These are phyloP conservation scores for Russula brevipes DNA, from an alignment of 768 basidiomycete species.

Conservation along the genomic window DNA sequence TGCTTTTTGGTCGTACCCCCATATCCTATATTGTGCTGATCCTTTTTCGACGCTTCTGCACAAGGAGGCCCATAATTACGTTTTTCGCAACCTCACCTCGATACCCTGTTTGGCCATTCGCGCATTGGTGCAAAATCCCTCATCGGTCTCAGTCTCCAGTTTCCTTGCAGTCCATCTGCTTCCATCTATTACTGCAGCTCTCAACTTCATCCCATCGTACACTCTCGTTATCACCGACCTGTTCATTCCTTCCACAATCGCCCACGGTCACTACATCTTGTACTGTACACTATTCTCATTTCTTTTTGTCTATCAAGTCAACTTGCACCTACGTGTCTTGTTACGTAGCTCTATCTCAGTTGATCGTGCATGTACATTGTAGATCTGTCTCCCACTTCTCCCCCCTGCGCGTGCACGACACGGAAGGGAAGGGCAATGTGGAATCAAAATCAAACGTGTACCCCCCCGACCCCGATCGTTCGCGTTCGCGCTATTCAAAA, in stretches of 20 bases:
- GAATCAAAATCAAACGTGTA: no score
- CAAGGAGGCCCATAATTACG: background rate
- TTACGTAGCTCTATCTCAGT: no score
- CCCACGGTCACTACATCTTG: background rate
- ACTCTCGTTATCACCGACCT: background rate
- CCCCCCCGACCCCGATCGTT: no score
- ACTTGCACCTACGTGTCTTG: no score
- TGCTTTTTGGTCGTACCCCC: background rate
- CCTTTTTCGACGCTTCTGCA: background rate
- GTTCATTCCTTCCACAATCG: background rate
- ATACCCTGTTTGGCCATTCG: constrained; percentile 6
- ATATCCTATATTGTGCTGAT: constrained; percentile 4
- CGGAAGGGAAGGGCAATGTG: no score
- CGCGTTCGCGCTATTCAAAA: no score
- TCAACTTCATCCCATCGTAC: background rate
- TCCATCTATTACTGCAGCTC: constrained; percentile 7
- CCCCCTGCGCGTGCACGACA: no score
- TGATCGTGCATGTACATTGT: no score
- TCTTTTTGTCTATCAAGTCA: background rate
- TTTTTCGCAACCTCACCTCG: background rate
- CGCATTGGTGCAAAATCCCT: background rate
- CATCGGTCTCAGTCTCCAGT: no score
- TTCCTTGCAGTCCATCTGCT: background rate
- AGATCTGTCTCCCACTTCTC: no score
- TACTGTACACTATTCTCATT: background rate